Conservation (phyloP, 345 rosid genomes). For the Toxicodendron radicans region DNA sequence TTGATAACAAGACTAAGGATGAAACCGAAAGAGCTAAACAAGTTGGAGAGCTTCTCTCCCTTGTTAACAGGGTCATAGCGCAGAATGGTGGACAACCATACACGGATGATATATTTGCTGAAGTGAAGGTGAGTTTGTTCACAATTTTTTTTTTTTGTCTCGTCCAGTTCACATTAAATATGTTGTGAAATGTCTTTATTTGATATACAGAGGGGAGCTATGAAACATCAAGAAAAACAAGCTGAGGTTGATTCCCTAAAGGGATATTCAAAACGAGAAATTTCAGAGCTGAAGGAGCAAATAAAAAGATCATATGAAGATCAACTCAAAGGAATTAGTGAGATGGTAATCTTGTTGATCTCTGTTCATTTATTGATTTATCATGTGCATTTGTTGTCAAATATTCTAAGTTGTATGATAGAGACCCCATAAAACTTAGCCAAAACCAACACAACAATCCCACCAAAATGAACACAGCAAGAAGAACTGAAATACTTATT, state of each 20-base stretch:
- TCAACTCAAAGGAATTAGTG: conserved; percentile 65
- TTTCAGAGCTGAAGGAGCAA: conserved; percentile 58
- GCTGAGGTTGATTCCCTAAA: conserved; percentile 53
- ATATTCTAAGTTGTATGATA: not conserved
- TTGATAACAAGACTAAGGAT: conserved; percentile 80
- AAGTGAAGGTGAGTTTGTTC: conserved; percentile 50
- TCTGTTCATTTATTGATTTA: not conserved
- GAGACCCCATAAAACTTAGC: too few species aligned
- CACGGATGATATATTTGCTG: conserved; percentile 69
- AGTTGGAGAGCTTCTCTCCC: conserved; percentile 61
- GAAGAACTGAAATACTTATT: too few species aligned
- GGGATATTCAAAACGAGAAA: conserved; percentile 60
- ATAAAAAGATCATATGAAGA: conserved; percentile 56
- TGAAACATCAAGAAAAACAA: conserved; percentile 65
- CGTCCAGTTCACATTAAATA: not conserved
- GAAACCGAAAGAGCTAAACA: conserved; percentile 52
- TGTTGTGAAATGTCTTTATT: not conserved
- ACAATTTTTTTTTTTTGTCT: too few species aligned
- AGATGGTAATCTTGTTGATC: conserved; percentile 46
- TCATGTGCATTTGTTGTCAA: not conserved
- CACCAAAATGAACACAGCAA: too few species aligned
- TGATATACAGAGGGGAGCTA: conserved; percentile 57
- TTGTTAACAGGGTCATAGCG: conserved; percentile 48
- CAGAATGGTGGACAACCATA: conserved; percentile 74
- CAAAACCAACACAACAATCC: too few species aligned